Evolutionary conservation across 1,139 yeast species (phyloP).

Genomic region (Sugiyamaella grinbergsii): DNA sequence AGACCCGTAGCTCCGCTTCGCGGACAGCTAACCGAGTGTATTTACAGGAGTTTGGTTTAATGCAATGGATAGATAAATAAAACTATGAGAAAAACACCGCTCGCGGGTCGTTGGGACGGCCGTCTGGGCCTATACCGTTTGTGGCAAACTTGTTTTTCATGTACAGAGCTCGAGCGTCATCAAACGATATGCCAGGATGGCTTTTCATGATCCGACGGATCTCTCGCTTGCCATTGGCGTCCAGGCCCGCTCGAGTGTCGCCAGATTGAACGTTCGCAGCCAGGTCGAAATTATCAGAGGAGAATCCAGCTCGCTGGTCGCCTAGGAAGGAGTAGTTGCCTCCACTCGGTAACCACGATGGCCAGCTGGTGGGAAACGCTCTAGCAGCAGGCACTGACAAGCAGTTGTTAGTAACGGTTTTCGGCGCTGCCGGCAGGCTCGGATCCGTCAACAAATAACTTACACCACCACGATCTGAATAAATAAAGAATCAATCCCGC

Average conservation of each 20-base stretch:
- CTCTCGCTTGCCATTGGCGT: conserved; percentile 53
- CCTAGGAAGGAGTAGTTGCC: conserved; percentile 49
- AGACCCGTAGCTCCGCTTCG: not conserved
- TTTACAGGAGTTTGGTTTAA: no score
- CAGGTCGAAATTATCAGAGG: conserved; percentile 62
- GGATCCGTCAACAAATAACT: conserved; percentile 14
- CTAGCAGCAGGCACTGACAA: conserved; percentile 20
- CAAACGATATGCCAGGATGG: conserved; percentile 54
- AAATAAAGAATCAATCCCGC: conserved; percentile 22
- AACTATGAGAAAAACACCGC: conserved; percentile 48
- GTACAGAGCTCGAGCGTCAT: conserved; percentile 65
- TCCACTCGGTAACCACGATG: conserved; percentile 22
- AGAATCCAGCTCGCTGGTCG: conserved; percentile 68
- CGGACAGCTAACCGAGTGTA: no score
- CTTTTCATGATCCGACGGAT: conserved; percentile 59
- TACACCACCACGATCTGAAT: conserved; percentile 28
- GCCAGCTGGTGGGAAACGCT: conserved; percentile 17
- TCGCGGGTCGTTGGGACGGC: conserved; percentile 49
- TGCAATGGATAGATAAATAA: not conserved
- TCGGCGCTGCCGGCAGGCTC: not conserved
- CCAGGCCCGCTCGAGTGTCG: conserved; percentile 66
- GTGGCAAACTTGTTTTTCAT: conserved; percentile 50
- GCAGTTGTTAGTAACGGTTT: conserved; percentile 7
- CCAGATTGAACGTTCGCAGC: conserved; percentile 48
- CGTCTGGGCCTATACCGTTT: conserved; percentile 54